Conservation (phyloP, 306 rosid species). For the Clitoria ternatea region DNA sequence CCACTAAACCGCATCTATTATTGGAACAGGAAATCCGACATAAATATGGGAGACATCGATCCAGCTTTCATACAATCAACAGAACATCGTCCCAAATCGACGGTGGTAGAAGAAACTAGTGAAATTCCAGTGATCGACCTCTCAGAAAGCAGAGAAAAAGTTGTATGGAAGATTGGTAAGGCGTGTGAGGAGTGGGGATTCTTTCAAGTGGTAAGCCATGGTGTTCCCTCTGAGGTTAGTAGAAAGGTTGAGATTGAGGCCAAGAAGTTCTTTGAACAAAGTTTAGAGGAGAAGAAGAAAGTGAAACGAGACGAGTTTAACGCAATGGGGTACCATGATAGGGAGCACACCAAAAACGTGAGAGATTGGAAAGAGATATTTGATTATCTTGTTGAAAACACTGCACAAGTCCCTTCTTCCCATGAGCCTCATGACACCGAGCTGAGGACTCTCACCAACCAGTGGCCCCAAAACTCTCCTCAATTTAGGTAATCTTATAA, state of each 20-base stretch:
- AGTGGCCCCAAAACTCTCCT: constrained; percentile 62
- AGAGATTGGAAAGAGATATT: constrained; percentile 92
- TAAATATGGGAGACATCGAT: constrained; percentile 58
- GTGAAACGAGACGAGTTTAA: constrained; percentile 57
- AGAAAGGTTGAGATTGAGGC: constrained; percentile 31
- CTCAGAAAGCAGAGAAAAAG: not conserved
- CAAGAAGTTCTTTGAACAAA: constrained; percentile 46
- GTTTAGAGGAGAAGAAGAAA: constrained; percentile 39
- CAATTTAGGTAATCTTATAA: constrained; percentile 52
- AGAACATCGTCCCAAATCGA: constrained; percentile 50
- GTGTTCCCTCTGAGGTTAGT: constrained; percentile 42
- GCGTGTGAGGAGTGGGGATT: constrained; percentile 84
- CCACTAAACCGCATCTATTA: not conserved
- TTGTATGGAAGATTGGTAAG: constrained; percentile 43
- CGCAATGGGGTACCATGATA: constrained; percentile 65
- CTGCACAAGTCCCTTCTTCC: constrained; percentile 46
- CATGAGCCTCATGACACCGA: constrained; percentile 34
- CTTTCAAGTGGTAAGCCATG: constrained; percentile 75
- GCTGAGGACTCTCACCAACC: constrained; percentile 44
- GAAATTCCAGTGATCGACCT: constrained; percentile 40
- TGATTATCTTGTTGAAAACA: constrained; percentile 55
- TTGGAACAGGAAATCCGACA: not conserved
- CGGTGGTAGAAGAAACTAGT: constrained; percentile 5
- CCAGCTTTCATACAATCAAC: constrained; percentile 57
- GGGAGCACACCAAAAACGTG: constrained; percentile 67